A percentile compares a stretch with the other conserved stretches of the same genome.
Conservation (phyloP, 139 green algal species). For the Desmodesmus armatus region DNA sequence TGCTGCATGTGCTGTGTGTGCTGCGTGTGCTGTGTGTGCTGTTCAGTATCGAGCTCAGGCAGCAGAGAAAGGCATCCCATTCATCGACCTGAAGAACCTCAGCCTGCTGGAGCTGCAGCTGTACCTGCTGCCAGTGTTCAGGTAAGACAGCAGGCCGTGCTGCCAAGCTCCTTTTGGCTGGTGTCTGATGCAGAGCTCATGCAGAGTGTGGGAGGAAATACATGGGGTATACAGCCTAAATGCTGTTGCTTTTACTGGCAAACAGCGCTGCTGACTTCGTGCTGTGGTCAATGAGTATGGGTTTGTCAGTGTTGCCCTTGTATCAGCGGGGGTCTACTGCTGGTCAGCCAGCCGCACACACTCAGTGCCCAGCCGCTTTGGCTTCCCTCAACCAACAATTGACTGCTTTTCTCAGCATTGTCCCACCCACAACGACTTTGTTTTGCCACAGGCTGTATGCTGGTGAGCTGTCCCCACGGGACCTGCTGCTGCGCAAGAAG, state of each 20-base stretch:
- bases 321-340: too few species aligned
- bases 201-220: not conserved
- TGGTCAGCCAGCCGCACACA: too few species aligned
- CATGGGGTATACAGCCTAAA: not conserved
- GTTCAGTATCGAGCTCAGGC: constrained; percentile 18
- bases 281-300: too few species aligned
- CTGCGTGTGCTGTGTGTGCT: not conserved
- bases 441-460: constrained; percentile 37
- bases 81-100: constrained; percentile 20
- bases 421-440: too few species aligned
- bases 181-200: not conserved
- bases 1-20: too few species aligned
- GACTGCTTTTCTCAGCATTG: not conserved
- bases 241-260: not conserved
- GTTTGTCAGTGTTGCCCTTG: too few species aligned
- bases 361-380: too few species aligned
- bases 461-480: not conserved
- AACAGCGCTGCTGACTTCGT: too few species aligned
- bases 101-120: constrained; percentile 21
- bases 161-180: not conserved
- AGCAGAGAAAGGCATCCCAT: constrained; percentile 15
- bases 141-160: too few species aligned
- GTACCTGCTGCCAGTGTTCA: constrained; percentile 35
- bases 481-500: constrained; percentile 5
- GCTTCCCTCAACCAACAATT: not conserved